Evolutionary conservation across 2,329 filamentous ascomycete genomes (phyloP).

Genomic region (Xylariaceae sp.): DNA sequence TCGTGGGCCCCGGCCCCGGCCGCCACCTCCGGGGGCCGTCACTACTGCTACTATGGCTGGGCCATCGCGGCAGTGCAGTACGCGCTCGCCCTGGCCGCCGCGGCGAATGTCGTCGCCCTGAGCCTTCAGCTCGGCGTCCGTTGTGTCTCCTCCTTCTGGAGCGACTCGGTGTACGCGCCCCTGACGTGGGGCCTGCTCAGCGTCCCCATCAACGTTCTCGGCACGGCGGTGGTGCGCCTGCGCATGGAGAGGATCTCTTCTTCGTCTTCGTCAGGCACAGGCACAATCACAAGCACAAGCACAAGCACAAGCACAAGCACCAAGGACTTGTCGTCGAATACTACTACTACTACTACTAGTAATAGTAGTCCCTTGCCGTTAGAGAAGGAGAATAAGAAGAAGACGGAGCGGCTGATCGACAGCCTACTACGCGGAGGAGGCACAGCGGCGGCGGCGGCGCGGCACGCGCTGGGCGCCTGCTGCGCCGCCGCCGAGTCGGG

Average conservation of each 20-base stretch:
- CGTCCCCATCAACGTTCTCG: constrained; percentile 10
- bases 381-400: too few species aligned
- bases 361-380: too few species aligned
- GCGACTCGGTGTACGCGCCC: constrained; percentile 7
- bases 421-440: background rate
- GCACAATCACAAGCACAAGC: too few species aligned
- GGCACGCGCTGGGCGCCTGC: background rate
- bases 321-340: too few species aligned
- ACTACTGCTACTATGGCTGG: too few species aligned
- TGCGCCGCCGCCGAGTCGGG: background rate
- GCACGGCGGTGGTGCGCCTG: constrained; percentile 7
- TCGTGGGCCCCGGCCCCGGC: background rate
- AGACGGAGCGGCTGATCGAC: too few species aligned
- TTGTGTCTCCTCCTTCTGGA: constrained; percentile 12
- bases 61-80: constrained; percentile 3
- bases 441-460: background rate
- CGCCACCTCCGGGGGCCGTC: too few species aligned
- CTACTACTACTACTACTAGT: too few species aligned
- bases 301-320: background rate
- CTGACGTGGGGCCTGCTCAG: constrained; percentile 9
- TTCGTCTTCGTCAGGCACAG: too few species aligned
- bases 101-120: constrained; percentile 7
- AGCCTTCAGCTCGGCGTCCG: constrained; percentile 10
- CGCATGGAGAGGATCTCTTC: constrained; percentile 4
- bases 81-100: constrained; percentile 6